Evolutionary conservation across 805 yeast species (phyloP), one percentile per base, ranked within the genome.

Genomic region (Clavispora asparagi): DNA sequence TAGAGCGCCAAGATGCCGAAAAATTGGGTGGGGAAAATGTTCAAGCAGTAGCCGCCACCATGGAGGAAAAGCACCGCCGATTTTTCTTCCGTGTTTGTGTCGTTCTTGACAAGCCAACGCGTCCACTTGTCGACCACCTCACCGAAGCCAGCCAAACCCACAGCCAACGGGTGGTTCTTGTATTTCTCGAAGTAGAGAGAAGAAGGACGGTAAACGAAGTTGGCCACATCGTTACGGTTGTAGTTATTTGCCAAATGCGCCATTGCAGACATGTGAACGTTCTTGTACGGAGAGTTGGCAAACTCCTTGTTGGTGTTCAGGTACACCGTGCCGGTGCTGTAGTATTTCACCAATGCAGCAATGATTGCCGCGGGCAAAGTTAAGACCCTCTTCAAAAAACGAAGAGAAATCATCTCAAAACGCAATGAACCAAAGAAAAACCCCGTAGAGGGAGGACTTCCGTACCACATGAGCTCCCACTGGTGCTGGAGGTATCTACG

Each of bases 311-410:
- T 61, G 40, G 69, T 64, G 14, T 45, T 50, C 19, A 59, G 59
- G 51, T 59, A 61, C 7, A 61, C 44, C 1, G 72, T 67, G 8
- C 71, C 71, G n/a, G 49, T 52, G 7, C 71, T 67, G 45, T 59
- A 65, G 47, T 61, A 67, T 42, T 59, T 57, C 32, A 63, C 28
- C 6, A 51, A 44, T 6, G 67, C 49, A 25, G 50, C 46, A 12
- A 61, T 17, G 1, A 57, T 43, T 4, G 53, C 56, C n/a, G 40
- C 43, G 8, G 72, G 72, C 16, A 62, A 29, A 16, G 62, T 56
- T 11, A 52, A 39, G n/a, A 64, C 37, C 36, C 56, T 53, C 31
- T 51, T 47, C n/a, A 54, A 48, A 45, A 54, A 65, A 9, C 58
- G 46, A 40, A 51, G 36, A n/a, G 58, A 45, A 26, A 59, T 30